These are phyloP conservation scores for Neopestalotiopsis sp. DNA, from an alignment of 2,329 filamentous ascomycete genomes.

Conservation along the genomic window DNA sequence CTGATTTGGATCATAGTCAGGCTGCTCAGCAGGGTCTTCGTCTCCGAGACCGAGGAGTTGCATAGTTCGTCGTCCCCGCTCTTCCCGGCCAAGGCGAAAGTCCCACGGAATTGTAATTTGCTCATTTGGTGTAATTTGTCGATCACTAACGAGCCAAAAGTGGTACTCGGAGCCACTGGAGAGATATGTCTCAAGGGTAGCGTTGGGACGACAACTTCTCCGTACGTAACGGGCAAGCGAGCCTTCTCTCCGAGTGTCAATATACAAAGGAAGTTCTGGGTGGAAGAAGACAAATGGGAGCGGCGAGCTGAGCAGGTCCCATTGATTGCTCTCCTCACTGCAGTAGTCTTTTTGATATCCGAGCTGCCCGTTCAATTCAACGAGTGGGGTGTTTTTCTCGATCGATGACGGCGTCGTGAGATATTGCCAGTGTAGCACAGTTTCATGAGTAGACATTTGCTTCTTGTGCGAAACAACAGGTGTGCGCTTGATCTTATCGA, in stretches of 20 bases:
- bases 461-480: constrained; percentile 59
- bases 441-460: constrained; percentile 52
- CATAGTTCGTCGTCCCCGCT: constrained; percentile 55
- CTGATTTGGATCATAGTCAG: constrained; percentile 62
- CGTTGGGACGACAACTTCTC: constrained; percentile 89
- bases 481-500: constrained; percentile 48
- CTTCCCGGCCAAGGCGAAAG: constrained; percentile 65
- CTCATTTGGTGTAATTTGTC: constrained; percentile 70
- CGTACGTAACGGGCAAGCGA: constrained; percentile 88
- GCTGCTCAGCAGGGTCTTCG: constrained; percentile 55
- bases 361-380: constrained; percentile 80
- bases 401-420: constrained; percentile 59
- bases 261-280: constrained; percentile 85
- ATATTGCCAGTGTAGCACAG: constrained; percentile 73
- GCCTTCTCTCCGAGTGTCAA: constrained; percentile 85
- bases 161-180: constrained; percentile 81
- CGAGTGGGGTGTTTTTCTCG: constrained; percentile 61
- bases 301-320: constrained; percentile 68
- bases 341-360: constrained; percentile 78
- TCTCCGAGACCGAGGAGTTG: constrained; percentile 67
- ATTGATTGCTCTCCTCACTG: constrained; percentile 68
- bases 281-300: constrained; percentile 87
- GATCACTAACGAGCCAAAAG: constrained; percentile 89
- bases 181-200: constrained; percentile 85
- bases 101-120: constrained; percentile 73